Evolutionary conservation across 768 basidiomycete genomes (phyloP), one percentile per base, ranked within the genome.

Genomic region (Aureoboletus auriporus): DNA sequence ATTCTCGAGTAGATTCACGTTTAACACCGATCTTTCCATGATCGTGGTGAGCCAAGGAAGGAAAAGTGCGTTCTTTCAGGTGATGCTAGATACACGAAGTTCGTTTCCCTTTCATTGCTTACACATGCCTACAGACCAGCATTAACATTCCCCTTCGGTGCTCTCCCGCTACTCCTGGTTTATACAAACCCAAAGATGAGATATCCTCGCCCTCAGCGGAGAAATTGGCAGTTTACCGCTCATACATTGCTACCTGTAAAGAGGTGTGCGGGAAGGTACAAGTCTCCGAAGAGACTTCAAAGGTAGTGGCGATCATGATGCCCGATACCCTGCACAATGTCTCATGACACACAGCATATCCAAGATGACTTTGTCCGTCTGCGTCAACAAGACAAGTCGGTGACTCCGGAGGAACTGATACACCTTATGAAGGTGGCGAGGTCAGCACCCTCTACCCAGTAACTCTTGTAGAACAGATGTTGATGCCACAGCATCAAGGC

Each of bases 1-100:
- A 1, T 92, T 79, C 64, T 65, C 62, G 23, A 86, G 82, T 60
- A 73, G 62, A 49, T 91, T 85, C 63, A 65, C 74, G 8, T 91
- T 93, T 57, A 73, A 81, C 16, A 89, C 87, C 1, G 87, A 90
- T 55, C 66, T 87, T n/a, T 73, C 67, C n/a, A 79, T 83, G 50
- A 53, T 92, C 16, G 66, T 86, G 0, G 65, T 85, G 9, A 74
- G 76, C 35, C 75, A 83, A 49, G 86, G 89, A 28, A 72, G 71
- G 50, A 82, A 80, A 65, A 89, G 86, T 55, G 71, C 83, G 2
- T 83, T 93, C 59, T 85, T 89, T 63, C 74, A 81, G 75, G 88
- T 86, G 48, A 47, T 14, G 6, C 20, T 8, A 28, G 14, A 59
- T 26, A 28, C 6, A 5, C 4, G 20, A 30, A 0, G 5, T n/a